A percentile compares a stretch with the other conserved stretches of the same genome.
These are phyloP conservation scores for Phytophthora colocasiae DNA, from an alignment of 352 stramenopile species.

Conservation along the genomic window DNA sequence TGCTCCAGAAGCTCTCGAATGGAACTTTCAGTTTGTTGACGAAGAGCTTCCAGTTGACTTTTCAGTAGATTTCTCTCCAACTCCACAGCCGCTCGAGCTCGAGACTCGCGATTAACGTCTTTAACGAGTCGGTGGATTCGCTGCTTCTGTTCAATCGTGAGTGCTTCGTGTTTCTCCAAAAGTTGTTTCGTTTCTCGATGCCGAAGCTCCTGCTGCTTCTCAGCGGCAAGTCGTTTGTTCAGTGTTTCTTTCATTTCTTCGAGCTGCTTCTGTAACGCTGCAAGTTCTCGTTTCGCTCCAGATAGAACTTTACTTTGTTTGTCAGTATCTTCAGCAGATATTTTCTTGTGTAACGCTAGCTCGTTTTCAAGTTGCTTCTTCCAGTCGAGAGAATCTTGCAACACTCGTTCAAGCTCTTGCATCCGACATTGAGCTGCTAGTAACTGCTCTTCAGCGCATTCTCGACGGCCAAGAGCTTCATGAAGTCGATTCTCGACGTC, in stretches of 20 bases:
- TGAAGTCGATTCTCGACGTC: conserved; percentile 64
- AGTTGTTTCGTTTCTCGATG: conserved; percentile 48
- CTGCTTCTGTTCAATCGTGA: conserved; percentile 59
- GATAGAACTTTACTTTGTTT: conserved; percentile 21
- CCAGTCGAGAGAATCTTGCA: conserved; percentile 60
- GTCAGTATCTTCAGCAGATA: not conserved
- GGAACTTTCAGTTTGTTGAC: conserved; percentile 41
- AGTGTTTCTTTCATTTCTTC: conserved; percentile 54
- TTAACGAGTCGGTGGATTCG: conserved; percentile 60
- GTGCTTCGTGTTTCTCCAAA: conserved; percentile 39
- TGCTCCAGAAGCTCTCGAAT: conserved; percentile 51
- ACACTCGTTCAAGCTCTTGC: conserved; percentile 65
- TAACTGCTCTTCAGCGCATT: conserved; percentile 57
- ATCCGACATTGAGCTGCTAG: conserved; percentile 56
- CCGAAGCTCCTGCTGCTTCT: conserved; percentile 53
- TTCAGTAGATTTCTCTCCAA: conserved; percentile 54
- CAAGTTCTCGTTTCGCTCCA: conserved; percentile 40
- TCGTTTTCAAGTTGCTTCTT: conserved; percentile 61
- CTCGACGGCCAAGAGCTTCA: conserved; percentile 36
- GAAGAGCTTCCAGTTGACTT: conserved; percentile 54
- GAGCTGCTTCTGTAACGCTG: conserved; percentile 48
- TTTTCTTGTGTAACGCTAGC: conserved; percentile 23
- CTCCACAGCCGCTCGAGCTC: conserved; percentile 53
- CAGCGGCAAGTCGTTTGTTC: conserved; percentile 30
- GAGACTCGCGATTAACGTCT: conserved; percentile 58